A percentile compares a stretch with the other conserved stretches of the same genome.
Conservation (phyloP, 805 yeast genomes). For the Cyberlindnera mississippiensis region DNA sequence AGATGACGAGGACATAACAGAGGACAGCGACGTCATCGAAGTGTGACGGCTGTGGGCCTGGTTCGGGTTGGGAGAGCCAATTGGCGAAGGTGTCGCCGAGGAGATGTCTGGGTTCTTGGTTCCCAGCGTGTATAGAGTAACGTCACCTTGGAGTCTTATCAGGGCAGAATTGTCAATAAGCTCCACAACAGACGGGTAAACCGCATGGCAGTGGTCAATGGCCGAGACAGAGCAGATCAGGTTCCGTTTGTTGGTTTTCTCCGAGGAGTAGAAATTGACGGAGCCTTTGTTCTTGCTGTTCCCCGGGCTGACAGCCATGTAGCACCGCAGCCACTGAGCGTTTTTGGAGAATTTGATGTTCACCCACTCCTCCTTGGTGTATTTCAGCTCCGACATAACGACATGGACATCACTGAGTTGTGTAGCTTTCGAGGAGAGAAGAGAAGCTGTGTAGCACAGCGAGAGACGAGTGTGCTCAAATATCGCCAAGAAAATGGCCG, state of each 20-base stretch:
- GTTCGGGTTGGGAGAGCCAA: no score
- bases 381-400: conserved; percentile 46
- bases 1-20: conserved; percentile 12
- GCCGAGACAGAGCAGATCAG: conserved; percentile 46
- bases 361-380: conserved; percentile 55
- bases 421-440: conserved; percentile 55
- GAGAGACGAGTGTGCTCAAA: conserved; percentile 54
- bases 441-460: conserved; percentile 63
- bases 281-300: conserved; percentile 39
- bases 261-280: conserved; percentile 49
- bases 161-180: conserved; percentile 56
- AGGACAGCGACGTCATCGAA: conserved; percentile 9
- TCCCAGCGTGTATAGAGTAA: conserved; percentile 34
- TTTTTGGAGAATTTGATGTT: conserved; percentile 56
- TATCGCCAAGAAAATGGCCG: conserved; percentile 49
- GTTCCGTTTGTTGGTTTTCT: conserved; percentile 45
- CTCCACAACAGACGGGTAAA: conserved; percentile 49
- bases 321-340: conserved; percentile 57
- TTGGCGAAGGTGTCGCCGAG: no score
- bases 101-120: conserved; percentile 1
- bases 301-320: conserved; percentile 44
- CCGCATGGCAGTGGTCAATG: conserved; percentile 46
- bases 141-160: conserved; percentile 52
- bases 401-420: conserved; percentile 55
- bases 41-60: conserved; percentile 8